Evolutionary conservation across 768 basidiomycete species (phyloP).

Genomic region (Strobilomyces dryophilus): DNA sequence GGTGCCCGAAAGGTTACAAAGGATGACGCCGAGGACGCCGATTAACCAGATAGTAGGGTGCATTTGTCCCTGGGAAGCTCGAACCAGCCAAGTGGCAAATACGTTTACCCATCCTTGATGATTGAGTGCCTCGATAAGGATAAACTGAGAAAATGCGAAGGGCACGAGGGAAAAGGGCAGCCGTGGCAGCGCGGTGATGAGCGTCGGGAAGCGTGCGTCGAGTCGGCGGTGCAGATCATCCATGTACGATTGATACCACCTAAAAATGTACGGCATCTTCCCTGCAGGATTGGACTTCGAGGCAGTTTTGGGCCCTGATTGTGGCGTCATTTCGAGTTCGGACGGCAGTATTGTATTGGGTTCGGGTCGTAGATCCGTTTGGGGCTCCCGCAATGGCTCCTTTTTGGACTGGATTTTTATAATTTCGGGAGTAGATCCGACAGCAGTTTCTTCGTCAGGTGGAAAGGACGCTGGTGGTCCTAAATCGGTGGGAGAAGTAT

Average conservation of each 20-base stretch:
- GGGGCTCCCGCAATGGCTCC: background rate
- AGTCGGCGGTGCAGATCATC: background rate
- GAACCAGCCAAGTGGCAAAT: conserved; percentile 66
- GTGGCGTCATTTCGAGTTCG: no score
- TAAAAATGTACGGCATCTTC: background rate
- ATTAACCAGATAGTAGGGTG: conserved; percentile 59
- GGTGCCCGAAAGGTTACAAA: conserved; percentile 81
- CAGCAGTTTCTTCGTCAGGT: background rate
- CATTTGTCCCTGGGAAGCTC: conserved; percentile 40
- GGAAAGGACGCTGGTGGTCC: background rate
- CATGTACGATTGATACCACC: background rate
- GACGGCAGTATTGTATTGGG: no score
- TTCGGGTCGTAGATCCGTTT: background rate
- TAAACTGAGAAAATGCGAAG: conserved; percentile 80
- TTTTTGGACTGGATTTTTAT: background rate
- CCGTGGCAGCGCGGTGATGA: conserved; percentile 61
- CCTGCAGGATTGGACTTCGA: background rate
- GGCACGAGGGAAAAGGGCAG: conserved; percentile 82
- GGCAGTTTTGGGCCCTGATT: no score
- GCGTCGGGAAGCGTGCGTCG: conserved; percentile 62
- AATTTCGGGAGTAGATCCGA: background rate
- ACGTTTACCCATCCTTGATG: conserved; percentile 85
- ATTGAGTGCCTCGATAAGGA: conserved; percentile 40
- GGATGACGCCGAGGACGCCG: conserved; percentile 66
- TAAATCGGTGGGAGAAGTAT: background rate